Conservation (phyloP, 2,329 filamentous ascomycete species). For the Ophiocordyceps camponoti-rufipedis region DNA sequence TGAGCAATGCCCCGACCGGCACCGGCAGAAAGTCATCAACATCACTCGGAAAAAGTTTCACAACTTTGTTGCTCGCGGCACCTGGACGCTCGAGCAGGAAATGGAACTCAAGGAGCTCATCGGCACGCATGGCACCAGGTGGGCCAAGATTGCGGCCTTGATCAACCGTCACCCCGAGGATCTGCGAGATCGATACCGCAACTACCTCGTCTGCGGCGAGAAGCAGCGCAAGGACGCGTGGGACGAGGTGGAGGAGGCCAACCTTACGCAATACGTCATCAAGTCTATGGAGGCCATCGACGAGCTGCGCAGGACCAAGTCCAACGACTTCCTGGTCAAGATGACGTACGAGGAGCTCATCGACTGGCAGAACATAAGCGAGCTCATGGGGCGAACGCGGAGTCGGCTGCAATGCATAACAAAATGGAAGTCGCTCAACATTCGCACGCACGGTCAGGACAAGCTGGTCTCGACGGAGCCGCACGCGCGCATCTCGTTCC, state of each 20-base stretch:
- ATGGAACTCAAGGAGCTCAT: conserved; percentile 17
- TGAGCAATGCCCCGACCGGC: conserved; percentile 27
- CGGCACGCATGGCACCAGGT: conserved; percentile 26
- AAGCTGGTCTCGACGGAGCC: conserved; percentile 13
- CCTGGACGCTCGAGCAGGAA: conserved; percentile 20
- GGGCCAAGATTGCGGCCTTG: conserved; percentile 40
- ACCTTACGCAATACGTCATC: conserved; percentile 31
- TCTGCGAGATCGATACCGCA: conserved; percentile 51
- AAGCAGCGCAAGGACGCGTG: conserved; percentile 35
- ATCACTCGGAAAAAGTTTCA: conserved; percentile 45
- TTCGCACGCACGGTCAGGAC: conserved; percentile 15
- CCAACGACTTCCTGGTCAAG: conserved; percentile 13
- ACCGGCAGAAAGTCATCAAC: conserved; percentile 34
- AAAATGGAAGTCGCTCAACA: conserved; percentile 41
- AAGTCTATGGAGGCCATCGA: conserved; percentile 31
- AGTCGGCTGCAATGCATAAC: conserved; percentile 48
- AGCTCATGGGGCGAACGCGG: conserved; percentile 40
- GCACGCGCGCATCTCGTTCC: conserved; percentile 20
- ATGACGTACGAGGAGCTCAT: conserved; percentile 33
- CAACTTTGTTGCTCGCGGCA: conserved; percentile 38
- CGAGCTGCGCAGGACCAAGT: conserved; percentile 12
- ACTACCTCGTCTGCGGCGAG: conserved; percentile 42
- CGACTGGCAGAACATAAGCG: conserved; percentile 47
- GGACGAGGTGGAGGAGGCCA: conserved; percentile 39
- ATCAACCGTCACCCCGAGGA: conserved; percentile 49